Base-by-base conservation (phyloP, 345 rosid species). In the Draba incana region DNA sequence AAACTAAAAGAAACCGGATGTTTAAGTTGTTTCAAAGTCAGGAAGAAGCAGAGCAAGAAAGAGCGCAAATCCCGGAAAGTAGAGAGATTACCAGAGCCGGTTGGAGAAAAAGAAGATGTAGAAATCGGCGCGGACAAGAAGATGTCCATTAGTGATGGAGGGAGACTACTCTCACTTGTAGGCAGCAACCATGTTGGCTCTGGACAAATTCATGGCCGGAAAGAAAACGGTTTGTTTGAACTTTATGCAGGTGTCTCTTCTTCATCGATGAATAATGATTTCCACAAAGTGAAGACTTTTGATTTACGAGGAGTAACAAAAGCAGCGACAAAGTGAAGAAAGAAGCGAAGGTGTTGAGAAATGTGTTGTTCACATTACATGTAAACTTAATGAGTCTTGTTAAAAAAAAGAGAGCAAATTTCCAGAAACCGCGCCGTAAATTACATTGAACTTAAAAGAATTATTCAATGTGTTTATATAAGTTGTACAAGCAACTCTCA, bases 271-370 rank as follows among this genome's bases (percentile, higher is more conserved):
- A 66, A 24, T 16, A 54, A 51, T 51, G 69, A 39, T 5, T 64
- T 64, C 39, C 30, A 64, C 59, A 64, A 39, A 51, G 69, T 64
- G 49, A 64, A 64, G 49, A 51, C 69, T 15, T 64, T 64, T 64
- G 59, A 51, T 64, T 39, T 64, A 3, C 59, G 69, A 39, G 49
- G 37, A 39, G 41, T 64, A 49, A 53, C 25, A 51, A 31, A 25
- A 24, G 13, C 59, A 7, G 11, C 38, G 1, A 4, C 39, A 1
- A 39, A 51, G 6, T 50, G 48, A 51, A 35, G 24, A 1, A 1
- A 2, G 1, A 39, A 51, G 6, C 37, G 48, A 50, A 47, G 33
- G 2, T 3, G 47, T 14, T 43, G 12, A 25, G 14, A 24, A 16
- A 39, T 38, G 33, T 3, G 47, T 38, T 23, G 30, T 38, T 37